Percentiles rank a stretch among this genome's conserved stretches.
phyloP scores from a whole-genome alignment of 2,329 filamentous ascomycete genomes.

The Cryphonectria radicalis region DNA sequence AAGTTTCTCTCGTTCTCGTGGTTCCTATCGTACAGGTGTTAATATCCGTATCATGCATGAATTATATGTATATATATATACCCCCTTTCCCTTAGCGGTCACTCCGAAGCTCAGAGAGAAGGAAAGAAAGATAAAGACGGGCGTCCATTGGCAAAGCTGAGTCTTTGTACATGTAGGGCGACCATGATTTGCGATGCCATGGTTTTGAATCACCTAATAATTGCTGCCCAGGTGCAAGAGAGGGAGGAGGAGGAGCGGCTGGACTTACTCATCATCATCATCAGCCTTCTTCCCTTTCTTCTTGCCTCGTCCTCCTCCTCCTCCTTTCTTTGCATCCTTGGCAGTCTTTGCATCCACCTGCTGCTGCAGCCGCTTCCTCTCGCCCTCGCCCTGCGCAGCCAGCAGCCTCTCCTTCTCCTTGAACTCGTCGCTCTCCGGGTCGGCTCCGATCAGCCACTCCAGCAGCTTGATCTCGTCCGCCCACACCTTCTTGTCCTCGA shows the following conservation, averaged over 20 bases:
- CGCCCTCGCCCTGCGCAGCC: conserved; percentile 67
- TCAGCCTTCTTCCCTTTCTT: conserved; percentile 44
- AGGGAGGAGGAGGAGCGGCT: background rate
- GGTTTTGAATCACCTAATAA: background rate
- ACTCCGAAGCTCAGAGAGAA: background rate
- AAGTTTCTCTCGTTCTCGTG: conserved; percentile 27
- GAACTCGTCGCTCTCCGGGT: conserved; percentile 76
- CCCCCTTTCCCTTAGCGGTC: conserved; percentile 28
- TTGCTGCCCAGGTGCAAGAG: background rate
- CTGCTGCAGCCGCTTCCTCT: conserved; percentile 75
- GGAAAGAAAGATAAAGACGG: background rate
- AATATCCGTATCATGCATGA: conserved; percentile 25
- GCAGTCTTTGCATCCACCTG: conserved; percentile 77
- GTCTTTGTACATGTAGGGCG: background rate
- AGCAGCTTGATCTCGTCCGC: conserved; percentile 93
- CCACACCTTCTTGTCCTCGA: conserved; percentile 85
- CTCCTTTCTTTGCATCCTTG: conserved; percentile 55
- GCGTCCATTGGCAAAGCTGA: background rate
- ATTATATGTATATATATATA: conserved; percentile 10
- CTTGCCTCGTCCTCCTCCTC: conserved; percentile 33
- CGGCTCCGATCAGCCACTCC: conserved; percentile 84
- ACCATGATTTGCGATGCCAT: background rate
- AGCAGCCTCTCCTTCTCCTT: conserved; percentile 65
- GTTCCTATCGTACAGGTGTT: conserved; percentile 24
- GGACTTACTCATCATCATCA: conserved; percentile 39